phyloP scores from a whole-genome alignment of 768 basidiomycete genomes.

The Dendrothele bispora region DNA sequence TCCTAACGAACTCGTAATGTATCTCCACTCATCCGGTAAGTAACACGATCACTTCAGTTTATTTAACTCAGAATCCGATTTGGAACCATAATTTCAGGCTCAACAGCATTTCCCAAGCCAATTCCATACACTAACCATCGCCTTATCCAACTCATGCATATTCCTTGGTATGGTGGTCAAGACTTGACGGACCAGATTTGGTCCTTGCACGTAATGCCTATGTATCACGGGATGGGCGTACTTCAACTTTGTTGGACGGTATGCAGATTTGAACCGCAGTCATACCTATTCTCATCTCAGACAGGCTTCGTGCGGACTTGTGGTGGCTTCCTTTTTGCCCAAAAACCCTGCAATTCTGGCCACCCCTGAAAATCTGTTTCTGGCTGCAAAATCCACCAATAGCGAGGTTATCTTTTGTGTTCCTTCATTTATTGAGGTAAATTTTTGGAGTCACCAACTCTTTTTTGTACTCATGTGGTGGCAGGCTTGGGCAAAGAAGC shows the following conservation, averaged over 20 bases:
- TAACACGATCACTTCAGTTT: too few species aligned
- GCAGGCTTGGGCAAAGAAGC: conserved; percentile 26
- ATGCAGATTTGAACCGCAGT: not conserved
- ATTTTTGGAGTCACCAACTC: not conserved
- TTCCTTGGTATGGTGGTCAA: conserved; percentile 19
- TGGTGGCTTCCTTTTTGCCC: conserved; percentile 23
- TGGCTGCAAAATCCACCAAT: too few species aligned
- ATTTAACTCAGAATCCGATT: too few species aligned
- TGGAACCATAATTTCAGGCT: too few species aligned
- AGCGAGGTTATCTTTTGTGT: conserved; percentile 25
- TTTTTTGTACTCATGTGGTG: not conserved
- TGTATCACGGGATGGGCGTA: conserved; percentile 28
- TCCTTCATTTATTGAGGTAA: conserved; percentile 29
- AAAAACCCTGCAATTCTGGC: conserved; percentile 20
- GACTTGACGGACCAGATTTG: conserved; percentile 21
- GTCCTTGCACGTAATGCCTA: conserved; percentile 20
- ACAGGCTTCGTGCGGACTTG: conserved; percentile 22
- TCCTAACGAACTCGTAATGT: too few species aligned
- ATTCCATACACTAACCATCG: conserved; percentile 12
- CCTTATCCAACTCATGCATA: conserved; percentile 10
- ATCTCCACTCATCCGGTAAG: too few species aligned
- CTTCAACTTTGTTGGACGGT: conserved; percentile 22
- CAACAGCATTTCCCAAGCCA: too few species aligned
- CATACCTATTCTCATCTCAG: not conserved
- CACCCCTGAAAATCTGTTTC: conserved; percentile 21